These are phyloP conservation scores for Exophiala mesophila DNA, from an alignment of 2,329 filamentous ascomycete genomes.

Conservation along the genomic window DNA sequence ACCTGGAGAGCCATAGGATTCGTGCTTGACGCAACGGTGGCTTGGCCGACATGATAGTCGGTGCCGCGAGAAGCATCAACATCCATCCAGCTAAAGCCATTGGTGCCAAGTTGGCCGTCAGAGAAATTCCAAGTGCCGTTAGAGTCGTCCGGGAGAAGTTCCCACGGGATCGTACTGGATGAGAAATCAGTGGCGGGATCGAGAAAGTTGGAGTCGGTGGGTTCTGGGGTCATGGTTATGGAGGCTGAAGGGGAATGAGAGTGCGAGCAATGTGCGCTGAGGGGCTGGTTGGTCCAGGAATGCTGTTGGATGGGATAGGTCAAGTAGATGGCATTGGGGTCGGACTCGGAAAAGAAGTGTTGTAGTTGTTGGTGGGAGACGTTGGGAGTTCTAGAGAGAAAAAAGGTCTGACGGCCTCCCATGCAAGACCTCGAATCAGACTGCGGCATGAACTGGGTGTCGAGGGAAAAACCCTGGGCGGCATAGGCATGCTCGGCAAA, in stretches of 20 bases:
- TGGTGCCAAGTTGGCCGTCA: conserved; percentile 14
- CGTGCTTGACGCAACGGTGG: conserved; percentile 16
- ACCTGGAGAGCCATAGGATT: conserved; percentile 1
- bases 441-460: conserved; percentile 10
- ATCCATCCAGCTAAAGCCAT: conserved; percentile 20
- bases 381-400: conserved; percentile 18
- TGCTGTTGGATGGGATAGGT: conserved; percentile 24
- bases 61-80: conserved; percentile 18
- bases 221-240: conserved; percentile 9
- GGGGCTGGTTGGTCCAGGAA: conserved; percentile 20
- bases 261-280: conserved; percentile 18
- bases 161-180: conserved; percentile 6
- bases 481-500: conserved; percentile 20
- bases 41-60: conserved; percentile 20
- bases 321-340: conserved; percentile 21
- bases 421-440: conserved; percentile 22
- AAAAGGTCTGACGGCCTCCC: conserved; percentile 24
- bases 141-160: conserved; percentile 13
- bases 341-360: conserved; percentile 16
- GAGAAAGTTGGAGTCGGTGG: conserved; percentile 1
- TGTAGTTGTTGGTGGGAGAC: conserved; percentile 20
- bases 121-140: conserved; percentile 23
- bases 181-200: conserved; percentile 12
- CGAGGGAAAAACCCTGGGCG: conserved; percentile 10
- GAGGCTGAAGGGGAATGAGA: conserved; percentile 10